Base-by-base conservation (phyloP, 495 filamentous ascomycete species). In the Umbilicaria muhlenbergii region DNA sequence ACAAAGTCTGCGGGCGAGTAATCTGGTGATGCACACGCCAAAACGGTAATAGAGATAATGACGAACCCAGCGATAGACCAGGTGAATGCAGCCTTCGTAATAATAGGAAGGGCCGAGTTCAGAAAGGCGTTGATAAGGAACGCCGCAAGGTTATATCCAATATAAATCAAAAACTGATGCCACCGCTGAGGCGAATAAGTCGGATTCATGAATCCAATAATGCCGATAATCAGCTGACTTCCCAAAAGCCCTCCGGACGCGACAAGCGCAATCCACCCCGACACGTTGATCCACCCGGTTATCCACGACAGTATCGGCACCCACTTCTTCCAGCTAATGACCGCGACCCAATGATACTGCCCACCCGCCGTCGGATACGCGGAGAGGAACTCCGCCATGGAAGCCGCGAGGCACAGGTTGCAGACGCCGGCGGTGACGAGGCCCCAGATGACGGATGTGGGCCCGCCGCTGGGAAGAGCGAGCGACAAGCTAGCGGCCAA, bases 81-180 rank as follows among this genome's bases (percentile, higher is more conserved):
- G 32, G 71, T 69, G 43, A 86, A 70, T 5, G 63, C 63, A 41
- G 52, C 62, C 49, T 80, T 80, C 38, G 78, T 85, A 40, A 88
- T 66, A 8, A 71, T 61, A 4, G 81, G 80, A 11, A 88, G 59
- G 2, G 69, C 42, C 2, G 65, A 61, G 43, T 78, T 84, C 48
- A 69, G 64, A 41, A 84, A 76, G 2, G 74, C 70, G 50, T 88
- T 88, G 57, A 86, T 65, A 12, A 74, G 33, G 34, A 83, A 78
- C 1, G 73, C 75, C 10, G 68, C 57, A 15, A 82, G 39, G 38
- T 74, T 81, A 51, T 78, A 81, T 1, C 50, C 77, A 42, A 82
- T 67, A 54, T 86, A 86, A 19, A 86, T 73, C 14, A 84, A 57
- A 54, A 88, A 82, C 49, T 83, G 78, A 51, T 86, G 82, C 80